phyloP scores from a whole-genome alignment of 805 yeast species.

The Candida dajiaensis region DNA sequence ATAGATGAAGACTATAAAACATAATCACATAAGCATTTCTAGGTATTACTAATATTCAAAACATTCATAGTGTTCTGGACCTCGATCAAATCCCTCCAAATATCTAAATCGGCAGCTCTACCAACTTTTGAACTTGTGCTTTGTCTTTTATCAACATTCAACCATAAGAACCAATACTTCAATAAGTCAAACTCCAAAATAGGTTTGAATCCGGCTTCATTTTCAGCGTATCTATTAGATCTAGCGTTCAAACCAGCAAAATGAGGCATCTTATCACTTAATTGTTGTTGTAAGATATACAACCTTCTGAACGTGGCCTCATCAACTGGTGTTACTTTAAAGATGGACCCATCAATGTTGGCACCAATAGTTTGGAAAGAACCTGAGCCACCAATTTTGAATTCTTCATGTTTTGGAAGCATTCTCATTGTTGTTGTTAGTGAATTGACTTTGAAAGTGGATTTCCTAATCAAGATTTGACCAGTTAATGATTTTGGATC shows the following conservation, averaged over 20 bases:
- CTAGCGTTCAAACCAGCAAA: constrained; percentile 78
- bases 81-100: constrained; percentile 64
- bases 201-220: constrained; percentile 47
- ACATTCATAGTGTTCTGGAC: constrained; percentile 37
- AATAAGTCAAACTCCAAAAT: constrained; percentile 59
- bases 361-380: constrained; percentile 64
- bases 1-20: neutral
- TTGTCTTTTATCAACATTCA: constrained; percentile 53
- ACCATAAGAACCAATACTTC: constrained; percentile 38
- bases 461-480: constrained; percentile 59
- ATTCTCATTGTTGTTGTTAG: constrained; percentile 48
- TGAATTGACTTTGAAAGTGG: constrained; percentile 66
- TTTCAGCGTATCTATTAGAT: constrained; percentile 29
- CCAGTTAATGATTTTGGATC: constrained; percentile 82
- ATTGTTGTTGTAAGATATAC: constrained; percentile 81
- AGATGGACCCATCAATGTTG: constrained; percentile 74
- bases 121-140: constrained; percentile 53
- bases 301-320: constrained; percentile 76
- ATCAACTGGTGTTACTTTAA: constrained; percentile 63
- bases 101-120: constrained; percentile 48
- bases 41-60: neutral
- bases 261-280: constrained; percentile 70
- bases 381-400: constrained; percentile 19
- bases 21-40: neutral
- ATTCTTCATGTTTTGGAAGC: constrained; percentile 31